Base-by-base conservation (phyloP, 352 stramenopile genomes). In the Phytophthora cryptogea region DNA sequence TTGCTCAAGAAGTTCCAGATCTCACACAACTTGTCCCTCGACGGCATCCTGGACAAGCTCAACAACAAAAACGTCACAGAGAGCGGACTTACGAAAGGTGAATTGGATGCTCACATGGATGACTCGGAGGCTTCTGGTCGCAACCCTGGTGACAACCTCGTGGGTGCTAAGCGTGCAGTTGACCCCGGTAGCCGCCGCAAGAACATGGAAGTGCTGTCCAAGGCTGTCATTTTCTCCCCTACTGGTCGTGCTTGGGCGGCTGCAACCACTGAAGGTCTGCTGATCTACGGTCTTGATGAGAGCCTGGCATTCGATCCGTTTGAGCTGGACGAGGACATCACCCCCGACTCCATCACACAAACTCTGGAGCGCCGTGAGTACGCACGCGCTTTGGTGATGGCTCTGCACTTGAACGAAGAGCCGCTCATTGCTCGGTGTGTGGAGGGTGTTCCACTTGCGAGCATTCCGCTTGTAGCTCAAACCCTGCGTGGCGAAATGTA, bases 1-100 rank as follows among this genome's bases (percentile, higher is more conserved):
- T 74, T 99, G 50, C 76, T 99, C 43, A 99, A 99, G 64, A 99
- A 99, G 71, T 99, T 99, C 71, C 97, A 99, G 81, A 86, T 99
- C 39, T 98, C 93, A 28, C 97, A 99, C 80, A 99, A 99, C 76
- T 74, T 97, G 41, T 97, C 87, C 30, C 70, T 97, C 1, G 96
- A 99, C 63, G 97, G 97, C 33, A 93, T 99, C 35, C 68, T 99
- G 54, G 97, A 99, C 72, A 85, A 97, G 69, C 89, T 99, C 55
- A 92, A 98, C 82, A 97, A 74, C 80, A 71, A 72, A 79, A 79
- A 96, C 36, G 70, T 97, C 49, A 97, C 83, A 4, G 74, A 82
- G 17, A 78, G 81, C 4, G 90, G 89, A 1, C 33, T 91, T 3
- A 90, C 76, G 40, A 86, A 88, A 60, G 59, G 44, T 13, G 78